Evolutionary conservation across 345 rosid species (phyloP).

Genomic region (Gossypium mustelinum): DNA sequence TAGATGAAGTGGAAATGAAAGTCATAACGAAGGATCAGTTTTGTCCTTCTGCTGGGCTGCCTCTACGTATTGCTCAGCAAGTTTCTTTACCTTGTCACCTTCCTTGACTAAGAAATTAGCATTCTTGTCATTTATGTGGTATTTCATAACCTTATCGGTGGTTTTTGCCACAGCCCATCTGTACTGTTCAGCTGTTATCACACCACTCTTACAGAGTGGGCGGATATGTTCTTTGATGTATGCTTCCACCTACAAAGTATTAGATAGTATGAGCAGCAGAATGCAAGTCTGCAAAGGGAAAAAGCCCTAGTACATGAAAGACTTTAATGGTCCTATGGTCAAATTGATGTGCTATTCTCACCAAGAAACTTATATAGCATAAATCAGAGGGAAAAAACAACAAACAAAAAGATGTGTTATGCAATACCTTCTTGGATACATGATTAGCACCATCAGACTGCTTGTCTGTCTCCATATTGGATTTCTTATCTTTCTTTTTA

Average conservation of each 20-base stretch:
- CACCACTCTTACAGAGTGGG: slow-evolving; percentile 87
- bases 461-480: slow-evolving; percentile 29
- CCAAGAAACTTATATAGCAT: slow-evolving; percentile 1
- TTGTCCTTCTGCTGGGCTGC: slow-evolving; percentile 64
- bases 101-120: slow-evolving; percentile 90
- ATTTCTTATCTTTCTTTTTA: slow-evolving; percentile 35
- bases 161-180: slow-evolving; percentile 89
- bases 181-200: slow-evolving; percentile 75
- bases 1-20: neutral
- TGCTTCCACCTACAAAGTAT: slow-evolving; percentile 64
- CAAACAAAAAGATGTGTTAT: neutral
- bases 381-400: neutral
- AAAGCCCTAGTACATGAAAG: neutral
- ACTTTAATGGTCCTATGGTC: neutral
- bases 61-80: slow-evolving; percentile 87
- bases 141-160: slow-evolving; percentile 86
- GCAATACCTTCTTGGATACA: slow-evolving; percentile 62
- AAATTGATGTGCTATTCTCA: neutral
- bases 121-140: slow-evolving; percentile 74
- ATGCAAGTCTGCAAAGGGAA: slow-evolving; percentile 3
- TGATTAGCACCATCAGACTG: slow-evolving; percentile 33
- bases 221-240: slow-evolving; percentile 95
- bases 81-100: slow-evolving; percentile 96
- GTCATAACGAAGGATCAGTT: slow-evolving; percentile 19
- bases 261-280: slow-evolving; percentile 7